These are phyloP conservation scores for Skeletonema marinoi DNA, from an alignment of 108 stramenopile genomes.

Conservation along the genomic window DNA sequence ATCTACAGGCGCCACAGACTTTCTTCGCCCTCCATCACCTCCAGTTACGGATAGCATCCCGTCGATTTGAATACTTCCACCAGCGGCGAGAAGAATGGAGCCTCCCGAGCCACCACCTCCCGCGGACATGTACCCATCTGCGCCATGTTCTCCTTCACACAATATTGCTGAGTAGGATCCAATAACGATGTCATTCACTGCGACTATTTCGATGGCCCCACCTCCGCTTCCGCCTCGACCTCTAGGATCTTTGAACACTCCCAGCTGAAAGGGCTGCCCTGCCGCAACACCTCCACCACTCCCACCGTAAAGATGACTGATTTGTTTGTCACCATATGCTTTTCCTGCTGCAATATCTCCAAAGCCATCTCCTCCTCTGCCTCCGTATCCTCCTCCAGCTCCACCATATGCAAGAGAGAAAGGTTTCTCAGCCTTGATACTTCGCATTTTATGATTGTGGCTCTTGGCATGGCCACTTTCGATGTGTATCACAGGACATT, in stretches of 20 bases:
- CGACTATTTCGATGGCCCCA: constrained; percentile 82
- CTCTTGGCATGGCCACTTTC: constrained; percentile 29
- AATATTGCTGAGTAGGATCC: constrained; percentile 53
- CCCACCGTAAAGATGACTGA: constrained; percentile 51
- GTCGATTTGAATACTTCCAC: constrained; percentile 52
- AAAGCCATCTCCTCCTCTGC: constrained; percentile 58
- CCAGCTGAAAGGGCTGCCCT: constrained; percentile 50
- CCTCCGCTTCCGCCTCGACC: constrained; percentile 80
- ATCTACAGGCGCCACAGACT: background rate
- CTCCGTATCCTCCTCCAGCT: constrained; percentile 62
- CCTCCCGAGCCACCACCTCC: constrained; percentile 87
- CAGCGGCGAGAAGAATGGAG: constrained; percentile 67
- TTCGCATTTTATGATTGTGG: constrained; percentile 37
- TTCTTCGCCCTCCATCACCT: constrained; percentile 67
- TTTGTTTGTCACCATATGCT: constrained; percentile 36
- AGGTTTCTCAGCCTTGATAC: constrained; percentile 31
- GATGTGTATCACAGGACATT: constrained; percentile 45
- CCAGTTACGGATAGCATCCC: constrained; percentile 61
- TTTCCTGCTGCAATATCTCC: constrained; percentile 28
- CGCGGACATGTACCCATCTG: constrained; percentile 47
- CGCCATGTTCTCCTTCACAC: constrained; percentile 67
- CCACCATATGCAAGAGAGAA: constrained; percentile 71
- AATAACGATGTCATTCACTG: constrained; percentile 71
- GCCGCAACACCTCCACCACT: constrained; percentile 62
- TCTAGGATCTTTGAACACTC: constrained; percentile 31